Conservation (phyloP, 139 green algal genomes). For the Chlorella vulgaris region DNA sequence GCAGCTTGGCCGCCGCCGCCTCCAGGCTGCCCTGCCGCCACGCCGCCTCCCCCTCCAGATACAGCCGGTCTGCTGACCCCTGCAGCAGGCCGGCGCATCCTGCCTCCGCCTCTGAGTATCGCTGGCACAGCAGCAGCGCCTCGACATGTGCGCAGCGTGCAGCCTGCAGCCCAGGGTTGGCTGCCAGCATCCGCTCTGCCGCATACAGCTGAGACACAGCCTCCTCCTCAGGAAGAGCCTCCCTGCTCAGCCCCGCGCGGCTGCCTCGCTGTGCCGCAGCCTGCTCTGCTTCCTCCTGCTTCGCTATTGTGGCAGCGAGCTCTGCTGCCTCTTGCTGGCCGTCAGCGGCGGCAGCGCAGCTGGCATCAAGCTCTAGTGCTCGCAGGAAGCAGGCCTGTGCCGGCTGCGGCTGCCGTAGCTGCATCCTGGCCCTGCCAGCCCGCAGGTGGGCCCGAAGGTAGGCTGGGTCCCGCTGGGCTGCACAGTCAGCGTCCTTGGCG, state of each 20-base stretch:
- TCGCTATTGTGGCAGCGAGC: neutral
- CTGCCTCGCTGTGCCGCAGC: constrained; percentile 5
- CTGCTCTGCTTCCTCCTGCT: constrained; percentile 8
- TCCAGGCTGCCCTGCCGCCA: constrained; percentile 44
- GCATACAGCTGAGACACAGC: constrained; percentile 43
- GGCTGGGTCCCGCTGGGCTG: constrained; percentile 31
- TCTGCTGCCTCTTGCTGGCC: constrained; percentile 19
- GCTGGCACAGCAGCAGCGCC: constrained; percentile 47
- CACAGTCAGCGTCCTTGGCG: constrained; percentile 41
- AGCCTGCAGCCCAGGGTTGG: constrained; percentile 36
- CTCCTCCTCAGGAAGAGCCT: constrained; percentile 21
- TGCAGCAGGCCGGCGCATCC: constrained; percentile 5
- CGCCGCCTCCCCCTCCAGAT: constrained; percentile 43
- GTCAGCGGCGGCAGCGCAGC: constrained; percentile 1
- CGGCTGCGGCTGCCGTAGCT: constrained; percentile 22
- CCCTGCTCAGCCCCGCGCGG: constrained; percentile 29
- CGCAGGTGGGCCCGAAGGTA: constrained; percentile 34
- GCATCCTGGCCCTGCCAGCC: constrained; percentile 32
- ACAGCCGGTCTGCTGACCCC: constrained; percentile 36
- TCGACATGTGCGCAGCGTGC: constrained; percentile 39
- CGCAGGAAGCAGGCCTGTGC: constrained; percentile 14
- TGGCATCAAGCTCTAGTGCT: constrained; percentile 20
- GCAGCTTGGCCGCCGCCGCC: constrained; percentile 6
- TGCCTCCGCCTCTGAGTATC: constrained; percentile 44
- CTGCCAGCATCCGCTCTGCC: constrained; percentile 34